Evolutionary conservation across 192 early-diverging fungal species (phyloP), one percentile per base, ranked within the genome.

Genomic region (Entomortierella lignicola): DNA sequence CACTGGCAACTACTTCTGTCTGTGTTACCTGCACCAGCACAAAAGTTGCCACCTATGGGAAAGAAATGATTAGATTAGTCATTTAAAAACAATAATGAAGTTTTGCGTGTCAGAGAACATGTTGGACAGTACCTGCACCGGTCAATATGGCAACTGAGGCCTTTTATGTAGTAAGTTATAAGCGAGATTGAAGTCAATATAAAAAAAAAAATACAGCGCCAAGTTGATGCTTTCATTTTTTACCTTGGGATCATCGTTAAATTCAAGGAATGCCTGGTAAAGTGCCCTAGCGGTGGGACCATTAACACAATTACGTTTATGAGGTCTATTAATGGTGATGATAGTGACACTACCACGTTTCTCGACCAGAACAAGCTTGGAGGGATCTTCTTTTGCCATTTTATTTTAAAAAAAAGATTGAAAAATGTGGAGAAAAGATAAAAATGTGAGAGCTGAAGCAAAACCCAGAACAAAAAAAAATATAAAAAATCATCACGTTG

Each of bases 241-340:
- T 64, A 81, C 81, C 50, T 64, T 64, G 10, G 65, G 15, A 63
- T 87, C 85, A n/a, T 39, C 48, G 18, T 87, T 85, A 66, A 85
- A 87, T 37, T 69, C 81, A 5, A 83, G 68, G 52, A 87, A 87
- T 10, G 86, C 85, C 21, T 83, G 81, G 17, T 83, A 72, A 17
- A 87, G 70, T 1, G 62, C 63, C 51, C 31, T 54, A 6, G 86
- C 81, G 2, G 86, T 87, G 6, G 61, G 59, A 4, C 83, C 74
- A 42, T 87, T 83, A 23, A 87, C 86, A 32, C 82, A 82, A 48
- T 87, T 87, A 37, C 83, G 73, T 20, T 82, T 81, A 42, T 84
- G 59, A 18, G 74, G 81, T 52, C 84, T 26, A 53, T 83, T 73
- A 39, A 86, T 86, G 21, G 77, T 77, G 41, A 86, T 58, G 23